A percentile compares a stretch with the other conserved stretches of the same genome.
phyloP scores from a whole-genome alignment of 345 rosid species.

The Cochlearia excelsa region DNA sequence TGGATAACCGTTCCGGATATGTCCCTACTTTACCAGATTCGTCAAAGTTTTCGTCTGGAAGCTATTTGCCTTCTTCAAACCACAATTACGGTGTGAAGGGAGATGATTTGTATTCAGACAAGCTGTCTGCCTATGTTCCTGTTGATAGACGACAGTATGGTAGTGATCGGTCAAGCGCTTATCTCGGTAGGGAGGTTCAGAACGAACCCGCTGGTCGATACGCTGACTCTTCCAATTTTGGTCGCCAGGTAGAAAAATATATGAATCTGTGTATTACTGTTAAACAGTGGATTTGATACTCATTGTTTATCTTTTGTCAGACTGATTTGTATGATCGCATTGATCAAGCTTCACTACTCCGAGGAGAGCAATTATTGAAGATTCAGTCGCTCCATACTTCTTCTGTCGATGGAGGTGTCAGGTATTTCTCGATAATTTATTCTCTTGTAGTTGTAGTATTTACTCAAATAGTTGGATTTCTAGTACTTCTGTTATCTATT shows the following conservation, averaged over 20 bases:
- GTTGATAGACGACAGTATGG: constrained; percentile 71
- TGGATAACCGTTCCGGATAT: constrained; percentile 73
- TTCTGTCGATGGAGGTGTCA: constrained; percentile 66
- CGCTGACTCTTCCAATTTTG: constrained; percentile 62
- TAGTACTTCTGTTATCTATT: constrained; percentile 7
- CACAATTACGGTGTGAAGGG: constrained; percentile 73
- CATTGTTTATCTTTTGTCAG: constrained; percentile 39
- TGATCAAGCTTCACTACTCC: constrained; percentile 73
- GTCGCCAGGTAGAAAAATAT: constrained; percentile 62
- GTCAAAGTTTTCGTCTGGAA: constrained; percentile 70
- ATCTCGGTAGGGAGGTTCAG: constrained; percentile 69
- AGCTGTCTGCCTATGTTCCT: constrained; percentile 63
- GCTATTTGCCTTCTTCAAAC: constrained; percentile 59
- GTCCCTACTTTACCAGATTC: constrained; percentile 62
- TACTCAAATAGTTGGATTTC: constrained; percentile 14
- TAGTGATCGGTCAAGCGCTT: constrained; percentile 59
- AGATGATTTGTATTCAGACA: constrained; percentile 70
- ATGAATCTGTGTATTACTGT: neutral
- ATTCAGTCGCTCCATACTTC: constrained; percentile 66
- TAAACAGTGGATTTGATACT: neutral
- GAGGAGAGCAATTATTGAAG: constrained; percentile 80
- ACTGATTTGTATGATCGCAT: constrained; percentile 69
- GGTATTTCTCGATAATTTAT: constrained; percentile 47
- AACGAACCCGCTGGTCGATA: constrained; percentile 63
- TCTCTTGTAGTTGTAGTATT: constrained; percentile 5